A percentile compares a stretch with the other conserved stretches of the same genome.
Evolutionary conservation across 2,329 filamentous ascomycete genomes (phyloP).

Genomic region (Ceratocystis lukuohia): DNA sequence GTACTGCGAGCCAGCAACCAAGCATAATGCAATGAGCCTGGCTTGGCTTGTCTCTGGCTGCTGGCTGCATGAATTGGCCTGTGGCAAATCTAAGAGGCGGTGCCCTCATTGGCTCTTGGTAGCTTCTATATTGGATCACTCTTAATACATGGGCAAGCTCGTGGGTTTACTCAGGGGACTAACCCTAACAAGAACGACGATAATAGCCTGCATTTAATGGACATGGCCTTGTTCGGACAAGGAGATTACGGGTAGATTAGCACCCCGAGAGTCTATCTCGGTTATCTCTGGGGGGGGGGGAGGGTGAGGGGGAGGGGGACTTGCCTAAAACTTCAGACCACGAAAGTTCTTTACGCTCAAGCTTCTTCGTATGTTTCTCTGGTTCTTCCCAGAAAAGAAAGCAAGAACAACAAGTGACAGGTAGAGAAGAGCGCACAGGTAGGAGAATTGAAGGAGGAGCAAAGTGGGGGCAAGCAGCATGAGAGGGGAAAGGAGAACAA

Average conservation of each 20-base stretch:
- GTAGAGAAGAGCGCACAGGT: not conserved
- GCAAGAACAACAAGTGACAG: not conserved
- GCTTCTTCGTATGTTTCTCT: not conserved
- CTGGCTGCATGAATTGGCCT: not conserved
- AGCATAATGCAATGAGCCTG: not conserved
- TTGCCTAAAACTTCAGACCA: not conserved
- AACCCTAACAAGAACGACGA: not conserved
- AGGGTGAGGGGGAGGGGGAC: not conserved
- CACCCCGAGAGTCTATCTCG: not conserved
- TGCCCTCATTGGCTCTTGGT: not conserved
- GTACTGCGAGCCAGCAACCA: not conserved
- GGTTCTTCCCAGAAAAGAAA: not conserved
- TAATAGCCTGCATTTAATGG: not conserved
- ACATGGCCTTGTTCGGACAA: not conserved
- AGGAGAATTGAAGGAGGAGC: constrained; percentile 1
- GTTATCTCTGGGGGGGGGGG: not conserved
- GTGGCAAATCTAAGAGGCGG: not conserved
- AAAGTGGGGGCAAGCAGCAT: not conserved
- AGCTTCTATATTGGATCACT: not conserved
- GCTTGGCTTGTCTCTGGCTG: not conserved
- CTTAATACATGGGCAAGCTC: not conserved
- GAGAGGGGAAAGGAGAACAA: not conserved
- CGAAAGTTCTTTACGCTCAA: not conserved
- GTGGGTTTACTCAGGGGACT: not conserved
- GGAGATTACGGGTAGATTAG: not conserved